Evolutionary conservation across 768 basidiomycete genomes (phyloP).

Genomic region (Lactarius akahatsu): DNA sequence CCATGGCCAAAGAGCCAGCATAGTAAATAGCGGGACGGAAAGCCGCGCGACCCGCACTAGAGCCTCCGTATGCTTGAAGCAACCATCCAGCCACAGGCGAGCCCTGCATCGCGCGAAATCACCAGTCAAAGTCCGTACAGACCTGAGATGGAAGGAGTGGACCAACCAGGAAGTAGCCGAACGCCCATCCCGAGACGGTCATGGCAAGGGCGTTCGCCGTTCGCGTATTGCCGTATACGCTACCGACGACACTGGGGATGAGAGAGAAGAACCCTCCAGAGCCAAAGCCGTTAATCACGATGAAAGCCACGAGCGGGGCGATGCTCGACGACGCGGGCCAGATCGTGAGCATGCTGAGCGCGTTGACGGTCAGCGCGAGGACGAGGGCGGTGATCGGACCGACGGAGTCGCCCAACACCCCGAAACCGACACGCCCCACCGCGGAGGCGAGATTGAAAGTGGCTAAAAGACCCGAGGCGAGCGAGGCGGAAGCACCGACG

Average conservation of each 20-base stretch:
- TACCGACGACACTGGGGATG: conserved; percentile 36
- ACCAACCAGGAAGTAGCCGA: conserved; percentile 36
- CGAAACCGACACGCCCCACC: conserved; percentile 36
- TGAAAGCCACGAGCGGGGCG: conserved; percentile 33
- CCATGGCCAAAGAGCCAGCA: conserved; percentile 34
- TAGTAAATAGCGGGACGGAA: conserved; percentile 38
- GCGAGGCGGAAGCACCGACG: conserved; percentile 30
- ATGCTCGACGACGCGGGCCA: conserved; percentile 29
- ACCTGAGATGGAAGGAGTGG: background rate
- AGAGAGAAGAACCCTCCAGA: conserved; percentile 39
- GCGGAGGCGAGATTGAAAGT: conserved; percentile 40
- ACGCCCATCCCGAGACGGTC: conserved; percentile 37
- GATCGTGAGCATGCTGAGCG: conserved; percentile 36
- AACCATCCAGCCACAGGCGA: conserved; percentile 36
- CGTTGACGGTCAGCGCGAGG: conserved; percentile 34
- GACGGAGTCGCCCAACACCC: conserved; percentile 34
- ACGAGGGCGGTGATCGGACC: conserved; percentile 36
- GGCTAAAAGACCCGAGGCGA: conserved; percentile 36
- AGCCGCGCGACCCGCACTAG: conserved; percentile 28
- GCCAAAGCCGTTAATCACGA: conserved; percentile 34
- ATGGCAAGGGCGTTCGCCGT: conserved; percentile 38
- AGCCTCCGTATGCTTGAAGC: conserved; percentile 34
- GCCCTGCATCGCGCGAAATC: conserved; percentile 27
- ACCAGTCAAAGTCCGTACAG: background rate
- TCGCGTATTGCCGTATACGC: conserved; percentile 35